These are phyloP conservation scores for Solanum lycopersicoides DNA, from an alignment of 257 asterid species.

Conservation along the genomic window DNA sequence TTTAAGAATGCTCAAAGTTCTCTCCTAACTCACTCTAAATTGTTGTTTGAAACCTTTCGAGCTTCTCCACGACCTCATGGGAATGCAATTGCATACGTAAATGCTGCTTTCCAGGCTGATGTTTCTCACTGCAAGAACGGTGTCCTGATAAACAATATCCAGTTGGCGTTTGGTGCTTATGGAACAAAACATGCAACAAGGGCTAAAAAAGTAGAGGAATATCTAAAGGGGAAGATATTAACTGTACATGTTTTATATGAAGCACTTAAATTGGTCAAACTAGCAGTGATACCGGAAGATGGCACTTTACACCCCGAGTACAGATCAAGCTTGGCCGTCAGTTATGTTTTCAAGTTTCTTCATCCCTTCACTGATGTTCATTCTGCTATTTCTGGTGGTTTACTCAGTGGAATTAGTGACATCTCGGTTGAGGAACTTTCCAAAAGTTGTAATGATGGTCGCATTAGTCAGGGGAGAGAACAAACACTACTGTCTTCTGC, in stretches of 20 bases:
- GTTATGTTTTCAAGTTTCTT: slow-evolving; percentile 51
- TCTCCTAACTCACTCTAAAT: slow-evolving; percentile 3
- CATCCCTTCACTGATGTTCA: slow-evolving; percentile 10
- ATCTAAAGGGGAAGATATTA: slow-evolving; percentile 28
- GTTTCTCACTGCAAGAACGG: slow-evolving; percentile 23
- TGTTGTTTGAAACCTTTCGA: slow-evolving; percentile 49
- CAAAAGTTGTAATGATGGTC: background rate
- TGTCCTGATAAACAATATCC: slow-evolving; percentile 16
- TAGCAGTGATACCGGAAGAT: slow-evolving; percentile 24
- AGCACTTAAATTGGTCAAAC: slow-evolving; percentile 40
- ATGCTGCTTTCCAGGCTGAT: slow-evolving; percentile 60
- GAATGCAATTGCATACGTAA: slow-evolving; percentile 58
- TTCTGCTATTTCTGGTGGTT: background rate
- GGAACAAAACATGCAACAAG: slow-evolving; percentile 43
- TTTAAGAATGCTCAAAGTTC: slow-evolving; percentile 1
- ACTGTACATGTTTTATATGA: slow-evolving; percentile 19
- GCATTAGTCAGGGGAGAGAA: background rate
- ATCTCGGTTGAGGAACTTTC: background rate
- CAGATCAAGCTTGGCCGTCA: slow-evolving; percentile 46
- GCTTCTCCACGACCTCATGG: slow-evolving; percentile 68
- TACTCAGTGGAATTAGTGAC: slow-evolving; percentile 1
- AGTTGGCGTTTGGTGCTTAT: slow-evolving; percentile 54
- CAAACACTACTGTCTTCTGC: slow-evolving; percentile 32
- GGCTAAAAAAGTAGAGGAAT: slow-evolving; percentile 43
- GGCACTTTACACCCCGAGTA: slow-evolving; percentile 46